Conservation (phyloP, 2,329 filamentous ascomycete species). For the Remersonia thermophila region DNA sequence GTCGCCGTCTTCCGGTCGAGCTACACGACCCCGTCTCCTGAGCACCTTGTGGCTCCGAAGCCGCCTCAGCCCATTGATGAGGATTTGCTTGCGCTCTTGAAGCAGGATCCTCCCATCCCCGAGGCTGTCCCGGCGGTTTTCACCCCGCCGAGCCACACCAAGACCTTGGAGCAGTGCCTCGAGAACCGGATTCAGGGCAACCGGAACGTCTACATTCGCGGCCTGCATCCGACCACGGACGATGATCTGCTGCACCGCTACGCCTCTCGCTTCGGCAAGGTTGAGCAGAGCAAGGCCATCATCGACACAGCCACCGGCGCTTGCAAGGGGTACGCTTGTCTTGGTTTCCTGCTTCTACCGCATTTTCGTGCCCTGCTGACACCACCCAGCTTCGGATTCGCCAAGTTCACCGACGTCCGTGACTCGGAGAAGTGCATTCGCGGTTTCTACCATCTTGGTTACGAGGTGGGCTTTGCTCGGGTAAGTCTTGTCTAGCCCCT, state of each 20-base stretch:
- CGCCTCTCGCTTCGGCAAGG: constrained; percentile 77
- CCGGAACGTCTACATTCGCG: constrained; percentile 96
- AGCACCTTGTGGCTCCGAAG: constrained; percentile 32
- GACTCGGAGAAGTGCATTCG: constrained; percentile 94
- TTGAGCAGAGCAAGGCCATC: constrained; percentile 96
- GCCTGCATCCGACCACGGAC: constrained; percentile 87
- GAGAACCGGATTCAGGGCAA: constrained; percentile 87
- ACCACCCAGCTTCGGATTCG: constrained; percentile 73
- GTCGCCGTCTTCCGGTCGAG: constrained; percentile 46
- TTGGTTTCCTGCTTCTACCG: constrained; percentile 2
- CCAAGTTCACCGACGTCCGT: constrained; percentile 79
- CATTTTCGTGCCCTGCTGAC: constrained; percentile 12
- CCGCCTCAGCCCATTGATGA: constrained; percentile 28
- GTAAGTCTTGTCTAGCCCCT: constrained; percentile 36
- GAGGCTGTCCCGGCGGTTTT: constrained; percentile 81
- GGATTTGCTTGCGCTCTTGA: constrained; percentile 51
- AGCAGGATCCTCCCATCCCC: constrained; percentile 73
- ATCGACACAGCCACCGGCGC: constrained; percentile 86
- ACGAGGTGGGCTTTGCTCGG: constrained; percentile 93
- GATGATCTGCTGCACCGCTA: constrained; percentile 78
- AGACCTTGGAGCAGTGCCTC: constrained; percentile 85
- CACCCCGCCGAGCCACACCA: constrained; percentile 70
- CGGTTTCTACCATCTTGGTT: constrained; percentile 85
- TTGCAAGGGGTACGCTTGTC: constrained; percentile 75
- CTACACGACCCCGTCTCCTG: constrained; percentile 54